Base-by-base conservation (phyloP, 2,329 filamentous ascomycete species). In the Acrodontium crateriforme region DNA sequence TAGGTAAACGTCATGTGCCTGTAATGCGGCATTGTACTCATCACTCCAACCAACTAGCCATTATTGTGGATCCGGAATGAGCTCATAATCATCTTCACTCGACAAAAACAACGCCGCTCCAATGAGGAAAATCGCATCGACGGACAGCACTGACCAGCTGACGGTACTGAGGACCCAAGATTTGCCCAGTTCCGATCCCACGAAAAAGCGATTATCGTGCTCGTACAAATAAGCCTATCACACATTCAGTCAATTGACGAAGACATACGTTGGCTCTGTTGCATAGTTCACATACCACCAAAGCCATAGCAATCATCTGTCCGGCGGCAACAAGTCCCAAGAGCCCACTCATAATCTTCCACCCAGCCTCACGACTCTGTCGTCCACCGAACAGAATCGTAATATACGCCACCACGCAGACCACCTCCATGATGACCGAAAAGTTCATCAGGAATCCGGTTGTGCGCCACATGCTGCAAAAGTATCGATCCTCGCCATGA, bases 381-480 rank as follows among this genome's bases (percentile, higher is more conserved):
- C 83, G 79, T 18, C 84, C 83, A 11, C 85, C 84, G 2, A 67
- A 59, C 40, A 94, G 60, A 25, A 92, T 72, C 27, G 91, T 71
- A 16, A 76, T 47, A 54, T 87, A 93, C 11, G 75, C 71, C 16
- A 92, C 74, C n/a, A 92, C 56, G 5, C 74, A 74, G 30, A 78
- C 82, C 21, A 89, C 68, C 54, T 92, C 77, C 20, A 89, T 52
- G n/a, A 93, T 74, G 19, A 83, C 71, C 6, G 79, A 70, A 44
- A 94, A 80, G 28, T 76, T 80, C 60, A 92, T 83, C 39, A 93
- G 58, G 56, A 94, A 95, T 14, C 81, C 84, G 18, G 83, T 74
- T 15, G 74, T 82, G 34, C 80, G 71, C 87, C 87, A 98, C 67
- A 91, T 78, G 44, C 74, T 78, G 63, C 89, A 95, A 58, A 95